Evolutionary conservation across 1,139 yeast species (phyloP), one percentile per base, ranked within the genome.

Genomic region (Scheffersomyces stambukii): DNA sequence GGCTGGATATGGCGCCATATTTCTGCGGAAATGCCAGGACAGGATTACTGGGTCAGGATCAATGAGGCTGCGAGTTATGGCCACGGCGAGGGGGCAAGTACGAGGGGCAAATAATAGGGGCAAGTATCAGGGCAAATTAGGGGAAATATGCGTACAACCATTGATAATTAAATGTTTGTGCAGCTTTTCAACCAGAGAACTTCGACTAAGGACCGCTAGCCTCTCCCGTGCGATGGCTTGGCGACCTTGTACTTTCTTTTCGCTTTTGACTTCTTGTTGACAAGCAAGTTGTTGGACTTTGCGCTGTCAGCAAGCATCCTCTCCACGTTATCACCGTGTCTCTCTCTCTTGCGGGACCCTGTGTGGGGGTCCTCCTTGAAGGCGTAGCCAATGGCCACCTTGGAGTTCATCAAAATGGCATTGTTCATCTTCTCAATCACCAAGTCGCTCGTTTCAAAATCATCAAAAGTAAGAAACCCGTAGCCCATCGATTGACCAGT

Each of bases 251-350:
- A 21, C 14, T 27, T 22, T 14, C 25, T 24, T 28, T 30, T 32
- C 8, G 21, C 7, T 14, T 19, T 27, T 18, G 19, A 10, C 10
- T 24, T 29, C 19, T 28, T 31, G 10, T 23, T 24, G n/a, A 14
- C 25, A 18, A 43, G 15, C 18, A 51, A 34, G 16, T 56, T 50
- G 38, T 69, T 62, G 30, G 48, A 48, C 41, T 59, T 60, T 4
- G 93, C 95, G 47, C 77, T 81, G 27, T 67, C 71, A 11, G 93
- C 91, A 36, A 89, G 62, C 28, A 72, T 41, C 42, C 96, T 64
- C 47, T 89, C 96, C 0, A 77, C 77, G 16, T 68, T 69, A 43
- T 81, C 93, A n/a, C 96, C 96, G 46, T 86, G 95, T 26, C 74
- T 68, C 8, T 57, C 60, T 28, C 64, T 67, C 31, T 68, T 74